Percentiles rank a stretch among this genome's conserved stretches.
Conservation (phyloP, 495 filamentous ascomycete species). For the Hypomontagnella submonticulosa region DNA sequence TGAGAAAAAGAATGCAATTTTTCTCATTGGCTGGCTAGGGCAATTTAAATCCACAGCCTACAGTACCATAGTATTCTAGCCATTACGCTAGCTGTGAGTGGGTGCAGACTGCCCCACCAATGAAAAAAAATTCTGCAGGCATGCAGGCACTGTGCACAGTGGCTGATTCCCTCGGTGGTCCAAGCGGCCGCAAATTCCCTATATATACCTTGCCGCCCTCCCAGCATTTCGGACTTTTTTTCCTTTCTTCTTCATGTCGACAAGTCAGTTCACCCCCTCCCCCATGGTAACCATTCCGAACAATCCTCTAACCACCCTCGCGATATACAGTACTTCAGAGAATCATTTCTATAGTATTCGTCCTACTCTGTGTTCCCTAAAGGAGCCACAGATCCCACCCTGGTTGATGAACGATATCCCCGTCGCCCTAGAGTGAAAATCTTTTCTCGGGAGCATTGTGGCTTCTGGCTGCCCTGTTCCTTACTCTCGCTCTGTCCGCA, state of each 20-base stretch:
- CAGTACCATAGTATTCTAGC: too few relatives aligned
- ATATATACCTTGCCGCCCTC: constrained; percentile 45
- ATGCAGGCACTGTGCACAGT: neutral
- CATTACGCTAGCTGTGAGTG: too few relatives aligned
- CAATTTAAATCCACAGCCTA: too few relatives aligned
- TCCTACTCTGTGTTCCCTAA: constrained; percentile 81
- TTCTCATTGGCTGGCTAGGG: neutral
- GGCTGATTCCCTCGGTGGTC: constrained; percentile 13
- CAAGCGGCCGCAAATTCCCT: constrained; percentile 15
- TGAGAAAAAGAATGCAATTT: neutral
- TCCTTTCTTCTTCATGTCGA: constrained; percentile 50
- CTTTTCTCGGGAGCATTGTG: constrained; percentile 42
- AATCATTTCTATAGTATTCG: constrained; percentile 91
- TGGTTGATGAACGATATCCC: constrained; percentile 72
- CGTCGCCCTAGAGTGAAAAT: constrained; percentile 68
- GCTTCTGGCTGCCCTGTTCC: constrained; percentile 37
- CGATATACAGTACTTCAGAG: constrained; percentile 40
- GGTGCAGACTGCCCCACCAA: constrained; percentile 3
- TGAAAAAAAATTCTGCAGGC: neutral
- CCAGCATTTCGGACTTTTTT: constrained; percentile 28
- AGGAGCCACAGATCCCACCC: constrained; percentile 72
- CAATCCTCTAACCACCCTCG: constrained; percentile 20
- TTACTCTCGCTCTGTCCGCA: constrained; percentile 63
- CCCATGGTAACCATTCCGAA: neutral
- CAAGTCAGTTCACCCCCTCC: constrained; percentile 34